Conservation (phyloP, 768 basidiomycete genomes). For the Cantharellus anzutake region DNA sequence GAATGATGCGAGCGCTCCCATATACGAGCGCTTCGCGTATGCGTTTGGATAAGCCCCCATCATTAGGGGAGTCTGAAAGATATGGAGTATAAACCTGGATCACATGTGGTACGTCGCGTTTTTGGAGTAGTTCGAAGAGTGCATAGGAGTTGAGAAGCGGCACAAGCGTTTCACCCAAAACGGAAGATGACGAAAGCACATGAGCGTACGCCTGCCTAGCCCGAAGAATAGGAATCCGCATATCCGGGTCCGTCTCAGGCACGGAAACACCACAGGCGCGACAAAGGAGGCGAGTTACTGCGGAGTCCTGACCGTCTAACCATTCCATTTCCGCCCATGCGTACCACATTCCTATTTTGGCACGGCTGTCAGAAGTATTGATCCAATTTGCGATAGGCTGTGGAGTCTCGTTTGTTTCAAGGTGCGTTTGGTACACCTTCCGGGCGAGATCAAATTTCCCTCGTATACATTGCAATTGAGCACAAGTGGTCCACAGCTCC, state of each 20-base stretch:
- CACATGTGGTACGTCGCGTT: neutral
- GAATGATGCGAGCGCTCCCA: neutral
- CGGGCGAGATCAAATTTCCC: constrained; percentile 48
- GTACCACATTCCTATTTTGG: constrained; percentile 44
- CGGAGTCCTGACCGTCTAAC: constrained; percentile 24
- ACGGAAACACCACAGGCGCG: neutral
- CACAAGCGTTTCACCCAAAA: neutral
- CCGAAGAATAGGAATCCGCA: neutral
- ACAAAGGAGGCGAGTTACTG: neutral
- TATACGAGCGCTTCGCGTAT: constrained; percentile 1
- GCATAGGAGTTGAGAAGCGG: neutral
- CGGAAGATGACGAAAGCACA: neutral
- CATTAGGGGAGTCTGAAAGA: neutral
- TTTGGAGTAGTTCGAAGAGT: neutral
- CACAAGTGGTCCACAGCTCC: constrained; percentile 56
- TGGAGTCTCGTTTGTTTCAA: constrained; percentile 15
- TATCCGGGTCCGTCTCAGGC: neutral
- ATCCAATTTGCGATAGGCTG: constrained; percentile 25
- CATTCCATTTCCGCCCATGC: constrained; percentile 78
- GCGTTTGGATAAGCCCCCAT: neutral
- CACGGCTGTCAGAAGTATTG: constrained; percentile 13
- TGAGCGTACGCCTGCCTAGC: neutral
- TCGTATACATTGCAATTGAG: constrained; percentile 47
- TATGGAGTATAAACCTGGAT: neutral
- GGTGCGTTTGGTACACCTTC: constrained; percentile 42